These are phyloP conservation scores for Kandelia obovata DNA, from an alignment of 345 rosid genomes.

Conservation along the genomic window DNA sequence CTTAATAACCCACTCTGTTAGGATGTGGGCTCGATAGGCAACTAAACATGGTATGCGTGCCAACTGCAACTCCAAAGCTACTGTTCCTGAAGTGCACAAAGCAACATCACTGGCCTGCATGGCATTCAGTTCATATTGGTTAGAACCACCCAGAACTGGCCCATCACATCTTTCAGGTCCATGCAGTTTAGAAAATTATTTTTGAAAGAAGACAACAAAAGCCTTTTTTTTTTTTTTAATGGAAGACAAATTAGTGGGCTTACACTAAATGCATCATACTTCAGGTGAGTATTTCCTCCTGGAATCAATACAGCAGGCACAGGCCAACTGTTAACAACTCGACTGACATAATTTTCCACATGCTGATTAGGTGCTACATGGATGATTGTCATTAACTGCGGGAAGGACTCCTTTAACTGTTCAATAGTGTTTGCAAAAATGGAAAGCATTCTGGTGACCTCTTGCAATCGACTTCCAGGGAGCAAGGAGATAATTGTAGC, in stretches of 20 bases:
- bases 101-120: conserved; percentile 82
- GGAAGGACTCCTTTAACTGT: conserved; percentile 47
- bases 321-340: conserved; percentile 56
- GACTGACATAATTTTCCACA: conserved; percentile 50
- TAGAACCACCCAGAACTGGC: background rate
- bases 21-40: conserved; percentile 75
- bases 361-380: conserved; percentile 75
- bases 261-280: conserved; percentile 75
- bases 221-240: background rate
- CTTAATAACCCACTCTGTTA: conserved; percentile 69
- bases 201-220: background rate
- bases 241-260: conserved; percentile 26
- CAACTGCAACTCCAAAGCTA: conserved; percentile 80
- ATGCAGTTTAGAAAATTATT: background rate
- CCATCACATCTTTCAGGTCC: background rate
- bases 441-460: conserved; percentile 82
- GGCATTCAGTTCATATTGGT: conserved; percentile 7
- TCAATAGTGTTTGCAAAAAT: conserved; percentile 54
- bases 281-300: conserved; percentile 55
- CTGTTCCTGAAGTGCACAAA: conserved; percentile 98
- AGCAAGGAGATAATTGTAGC: conserved; percentile 64
- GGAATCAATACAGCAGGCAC: conserved; percentile 67
- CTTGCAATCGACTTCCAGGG: conserved; percentile 96
- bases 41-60: conserved; percentile 75
- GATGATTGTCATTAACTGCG: conserved; percentile 48